Conservation (phyloP, 1,284 basidiomycete genomes). For the Cryptococcus sp. region DNA sequence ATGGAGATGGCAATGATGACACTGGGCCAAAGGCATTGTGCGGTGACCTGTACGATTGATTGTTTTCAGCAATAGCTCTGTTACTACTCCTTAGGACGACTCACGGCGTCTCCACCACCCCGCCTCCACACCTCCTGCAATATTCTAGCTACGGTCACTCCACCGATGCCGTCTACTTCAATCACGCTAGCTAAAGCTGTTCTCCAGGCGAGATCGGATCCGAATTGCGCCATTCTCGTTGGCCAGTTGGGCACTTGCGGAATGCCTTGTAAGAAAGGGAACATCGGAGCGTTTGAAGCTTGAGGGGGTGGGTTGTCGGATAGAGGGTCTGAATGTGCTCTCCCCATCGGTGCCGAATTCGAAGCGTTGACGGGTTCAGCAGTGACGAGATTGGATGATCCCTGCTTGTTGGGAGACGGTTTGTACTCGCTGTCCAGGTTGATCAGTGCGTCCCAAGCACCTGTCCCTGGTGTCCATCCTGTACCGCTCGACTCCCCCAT, state of each 20-base stretch:
- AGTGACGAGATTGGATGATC: constrained; percentile 2
- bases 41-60: constrained; percentile 29
- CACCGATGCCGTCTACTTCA: constrained; percentile 47
- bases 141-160: constrained; percentile 34
- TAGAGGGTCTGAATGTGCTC: constrained; percentile 17
- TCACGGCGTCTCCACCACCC: constrained; percentile 44
- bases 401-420: constrained; percentile 3
- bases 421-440: constrained; percentile 23
- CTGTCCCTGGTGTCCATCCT: constrained; percentile 5
- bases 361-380: constrained; percentile 1
- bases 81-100: constrained; percentile 9
- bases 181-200: constrained; percentile 39
- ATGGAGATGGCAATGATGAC: constrained; percentile 42
- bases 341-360: not conserved
- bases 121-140: constrained; percentile 48
- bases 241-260: constrained; percentile 4
- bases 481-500: not conserved
- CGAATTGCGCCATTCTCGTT: constrained; percentile 22
- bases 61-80: not conserved
- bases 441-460: constrained; percentile 34
- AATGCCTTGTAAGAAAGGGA: not conserved
- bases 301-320: not conserved
- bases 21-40: constrained; percentile 42
- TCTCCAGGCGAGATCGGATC: constrained; percentile 35
- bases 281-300: not conserved